A percentile compares a stretch with the other conserved stretches of the same genome.
These are phyloP conservation scores for Zygosaccharomyces siamensis DNA, from an alignment of 805 yeast genomes.

Conservation along the genomic window DNA sequence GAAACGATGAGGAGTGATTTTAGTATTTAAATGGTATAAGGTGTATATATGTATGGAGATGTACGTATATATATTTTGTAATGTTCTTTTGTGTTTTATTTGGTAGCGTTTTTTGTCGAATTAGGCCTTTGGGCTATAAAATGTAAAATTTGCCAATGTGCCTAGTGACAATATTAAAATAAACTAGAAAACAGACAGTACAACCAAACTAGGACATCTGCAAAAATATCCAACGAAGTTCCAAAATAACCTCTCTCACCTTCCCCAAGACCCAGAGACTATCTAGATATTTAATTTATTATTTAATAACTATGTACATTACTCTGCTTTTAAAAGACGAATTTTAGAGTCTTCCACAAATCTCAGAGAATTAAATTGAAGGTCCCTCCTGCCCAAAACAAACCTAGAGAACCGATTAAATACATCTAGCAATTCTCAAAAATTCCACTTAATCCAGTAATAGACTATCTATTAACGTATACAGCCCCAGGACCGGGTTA, in stretches of 20 bases:
- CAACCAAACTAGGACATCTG: no score
- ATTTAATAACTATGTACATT: no score
- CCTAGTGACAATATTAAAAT: no score
- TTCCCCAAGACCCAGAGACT: no score
- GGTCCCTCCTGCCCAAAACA: neutral
- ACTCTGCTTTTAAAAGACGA: neutral
- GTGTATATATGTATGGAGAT: neutral
- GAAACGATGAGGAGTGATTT: slow-evolving; percentile 14
- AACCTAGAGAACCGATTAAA: neutral
- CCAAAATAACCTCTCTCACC: no score
- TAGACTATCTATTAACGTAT: neutral
- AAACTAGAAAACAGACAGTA: no score
- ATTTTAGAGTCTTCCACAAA: neutral
- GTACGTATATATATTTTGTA: neutral
- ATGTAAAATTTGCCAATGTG: no score
- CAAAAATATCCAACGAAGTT: no score
- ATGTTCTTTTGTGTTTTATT: neutral
- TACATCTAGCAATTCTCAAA: neutral
- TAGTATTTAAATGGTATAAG: neutral
- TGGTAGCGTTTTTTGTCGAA: neutral
- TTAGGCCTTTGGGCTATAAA: neutral
- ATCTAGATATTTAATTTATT: no score
- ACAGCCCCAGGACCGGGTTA: neutral
- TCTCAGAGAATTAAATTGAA: neutral
- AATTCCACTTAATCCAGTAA: neutral